A percentile compares a stretch with the other conserved stretches of the same genome.
Conservation (phyloP, 768 basidiomycete species). For the Leccinum subgranulosum region DNA sequence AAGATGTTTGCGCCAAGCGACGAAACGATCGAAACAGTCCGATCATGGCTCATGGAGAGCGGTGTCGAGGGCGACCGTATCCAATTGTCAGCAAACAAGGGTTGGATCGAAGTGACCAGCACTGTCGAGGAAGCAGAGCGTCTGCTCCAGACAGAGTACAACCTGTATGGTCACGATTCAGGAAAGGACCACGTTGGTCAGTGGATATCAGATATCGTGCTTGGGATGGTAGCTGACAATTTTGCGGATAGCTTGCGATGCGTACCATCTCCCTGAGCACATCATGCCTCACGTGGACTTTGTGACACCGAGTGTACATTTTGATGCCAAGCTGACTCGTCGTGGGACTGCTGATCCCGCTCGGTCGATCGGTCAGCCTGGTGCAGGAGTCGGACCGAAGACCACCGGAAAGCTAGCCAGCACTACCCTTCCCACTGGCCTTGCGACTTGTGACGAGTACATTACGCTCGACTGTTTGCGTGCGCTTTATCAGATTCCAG, state of each 20-base stretch:
- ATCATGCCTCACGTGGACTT: slow-evolving; percentile 33
- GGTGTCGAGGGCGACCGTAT: slow-evolving; percentile 25
- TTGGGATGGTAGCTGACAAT: background rate
- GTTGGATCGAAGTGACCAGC: slow-evolving; percentile 26
- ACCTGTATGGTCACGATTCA: slow-evolving; percentile 28
- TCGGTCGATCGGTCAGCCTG: background rate
- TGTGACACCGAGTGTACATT: slow-evolving; percentile 33
- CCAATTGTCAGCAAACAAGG: slow-evolving; percentile 18
- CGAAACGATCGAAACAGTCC: slow-evolving; percentile 25
- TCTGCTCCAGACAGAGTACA: slow-evolving; percentile 34
- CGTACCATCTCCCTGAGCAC: slow-evolving; percentile 33
- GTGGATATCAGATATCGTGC: slow-evolving; percentile 5
- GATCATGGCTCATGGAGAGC: slow-evolving; percentile 27
- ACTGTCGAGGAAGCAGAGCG: slow-evolving; percentile 33
- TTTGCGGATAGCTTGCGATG: slow-evolving; percentile 28
- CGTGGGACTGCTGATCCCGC: background rate
- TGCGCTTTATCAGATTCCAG: slow-evolving; percentile 24
- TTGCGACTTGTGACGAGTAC: slow-evolving; percentile 24
- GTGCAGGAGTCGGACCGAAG: slow-evolving; percentile 15
- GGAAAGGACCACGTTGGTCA: slow-evolving; percentile 28
- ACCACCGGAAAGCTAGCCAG: slow-evolving; percentile 11
- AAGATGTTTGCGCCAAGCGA: slow-evolving; percentile 28
- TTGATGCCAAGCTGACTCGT: slow-evolving; percentile 24
- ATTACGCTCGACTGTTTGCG: slow-evolving; percentile 32
- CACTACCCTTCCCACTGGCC: slow-evolving; percentile 1